Percentiles rank a stretch among this genome's conserved stretches.
phyloP scores from a whole-genome alignment of 306 rosid genomes.

The Prunus persica region Prunus_persica_NCBIv2 NC_034014.1:27763001-27763500 shows the following conservation, averaged over 20 bases:
- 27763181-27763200: too few relatives aligned
- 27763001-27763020: neutral
- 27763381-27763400: neutral
- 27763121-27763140: too few relatives aligned
- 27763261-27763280: neutral
- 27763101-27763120: too few relatives aligned
- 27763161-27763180: too few relatives aligned
- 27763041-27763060: too few relatives aligned
- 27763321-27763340: neutral
- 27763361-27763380: neutral
- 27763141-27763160: too few relatives aligned
- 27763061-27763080: too few relatives aligned
- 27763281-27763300: neutral
- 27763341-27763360: neutral
- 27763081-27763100: too few relatives aligned
- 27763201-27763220: neutral
- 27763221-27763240: neutral
- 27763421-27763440: neutral
- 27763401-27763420: neutral
- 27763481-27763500: neutral
- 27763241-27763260: neutral
- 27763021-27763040: neutral
- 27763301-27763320: neutral
- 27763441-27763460: neutral
- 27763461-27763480: neutral